These are phyloP conservation scores for Fusarium pseudonygamai DNA, from an alignment of 2,329 filamentous ascomycete genomes.

Conservation along the genomic window DNA sequence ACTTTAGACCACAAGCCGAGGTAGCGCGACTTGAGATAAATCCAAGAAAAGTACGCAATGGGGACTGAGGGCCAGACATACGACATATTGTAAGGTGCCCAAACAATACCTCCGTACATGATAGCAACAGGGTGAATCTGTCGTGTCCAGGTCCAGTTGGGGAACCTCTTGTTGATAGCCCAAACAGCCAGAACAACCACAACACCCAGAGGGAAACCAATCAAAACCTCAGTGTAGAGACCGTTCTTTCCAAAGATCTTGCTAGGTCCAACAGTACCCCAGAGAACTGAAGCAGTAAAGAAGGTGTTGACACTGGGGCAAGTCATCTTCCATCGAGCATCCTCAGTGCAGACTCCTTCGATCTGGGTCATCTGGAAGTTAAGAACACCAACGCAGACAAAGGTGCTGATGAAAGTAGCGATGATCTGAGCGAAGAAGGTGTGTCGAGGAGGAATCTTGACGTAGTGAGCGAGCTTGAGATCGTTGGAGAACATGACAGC, in stretches of 20 bases:
- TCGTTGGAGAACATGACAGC: constrained; percentile 62
- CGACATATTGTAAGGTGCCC: constrained; percentile 61
- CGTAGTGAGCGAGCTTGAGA: constrained; percentile 62
- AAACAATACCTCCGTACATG: constrained; percentile 57
- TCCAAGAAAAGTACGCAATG: constrained; percentile 62
- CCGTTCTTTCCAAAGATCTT: constrained; percentile 61
- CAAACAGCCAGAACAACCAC: constrained; percentile 56
- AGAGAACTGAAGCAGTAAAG: constrained; percentile 65
- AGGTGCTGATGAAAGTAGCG: constrained; percentile 63
- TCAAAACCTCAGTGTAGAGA: constrained; percentile 58
- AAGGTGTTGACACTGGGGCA: constrained; percentile 65
- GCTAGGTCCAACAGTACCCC: constrained; percentile 63
- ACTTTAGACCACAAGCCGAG: constrained; percentile 63
- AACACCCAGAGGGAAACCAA: constrained; percentile 62
- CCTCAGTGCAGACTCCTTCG: constrained; percentile 57
- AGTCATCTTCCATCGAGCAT: constrained; percentile 59
- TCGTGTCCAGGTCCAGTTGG: constrained; percentile 51
- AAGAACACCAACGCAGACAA: constrained; percentile 60
- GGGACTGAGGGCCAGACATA: constrained; percentile 63
- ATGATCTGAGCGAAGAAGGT: constrained; percentile 68
- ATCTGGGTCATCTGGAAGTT: constrained; percentile 62
- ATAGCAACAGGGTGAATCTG: constrained; percentile 61
- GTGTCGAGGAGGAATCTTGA: constrained; percentile 69
- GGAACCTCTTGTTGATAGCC: constrained; percentile 52
- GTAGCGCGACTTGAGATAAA: constrained; percentile 60